Percentiles rank a stretch among this genome's conserved stretches.
Conservation (phyloP, 2,329 filamentous ascomycete genomes). For the Alternaria infectoria region DNA sequence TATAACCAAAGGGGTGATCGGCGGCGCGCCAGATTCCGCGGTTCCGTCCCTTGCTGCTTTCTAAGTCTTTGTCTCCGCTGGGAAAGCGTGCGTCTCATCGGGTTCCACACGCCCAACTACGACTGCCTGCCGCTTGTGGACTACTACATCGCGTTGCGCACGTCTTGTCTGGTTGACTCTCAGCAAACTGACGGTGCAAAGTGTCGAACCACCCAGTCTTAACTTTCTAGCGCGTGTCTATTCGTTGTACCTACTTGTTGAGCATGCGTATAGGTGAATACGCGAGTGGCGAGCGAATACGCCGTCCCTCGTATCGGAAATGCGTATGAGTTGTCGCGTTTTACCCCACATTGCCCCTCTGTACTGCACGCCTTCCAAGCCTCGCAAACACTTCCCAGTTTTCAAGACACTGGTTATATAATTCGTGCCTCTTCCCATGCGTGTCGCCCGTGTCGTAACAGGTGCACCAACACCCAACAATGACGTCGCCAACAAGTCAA, state of each 20-base stretch:
- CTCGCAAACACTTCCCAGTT: neutral
- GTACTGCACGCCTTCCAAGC: neutral
- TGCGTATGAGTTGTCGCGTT: neutral
- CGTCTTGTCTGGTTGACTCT: neutral
- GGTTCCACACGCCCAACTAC: neutral
- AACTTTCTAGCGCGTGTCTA: neutral
- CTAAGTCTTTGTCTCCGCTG: neutral
- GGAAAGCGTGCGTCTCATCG: neutral
- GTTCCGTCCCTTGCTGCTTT: neutral
- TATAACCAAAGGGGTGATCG: neutral
- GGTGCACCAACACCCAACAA: slow-evolving; percentile 15
- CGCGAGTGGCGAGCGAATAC: neutral
- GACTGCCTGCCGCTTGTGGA: neutral
- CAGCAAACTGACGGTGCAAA: neutral
- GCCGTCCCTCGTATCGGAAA: neutral
- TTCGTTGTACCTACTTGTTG: neutral
- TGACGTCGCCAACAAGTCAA: slow-evolving; percentile 25
- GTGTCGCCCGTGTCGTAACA: slow-evolving; percentile 4
- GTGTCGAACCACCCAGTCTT: neutral
- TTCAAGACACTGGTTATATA: neutral
- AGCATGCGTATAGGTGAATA: neutral
- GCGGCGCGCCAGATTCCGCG: neutral
- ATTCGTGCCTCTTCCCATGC: slow-evolving; percentile 7
- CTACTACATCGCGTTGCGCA: neutral
- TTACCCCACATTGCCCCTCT: slow-evolving; percentile 11